Base-by-base conservation (phyloP, 2,329 filamentous ascomycete species). In the Xylaria sp. region DNA sequence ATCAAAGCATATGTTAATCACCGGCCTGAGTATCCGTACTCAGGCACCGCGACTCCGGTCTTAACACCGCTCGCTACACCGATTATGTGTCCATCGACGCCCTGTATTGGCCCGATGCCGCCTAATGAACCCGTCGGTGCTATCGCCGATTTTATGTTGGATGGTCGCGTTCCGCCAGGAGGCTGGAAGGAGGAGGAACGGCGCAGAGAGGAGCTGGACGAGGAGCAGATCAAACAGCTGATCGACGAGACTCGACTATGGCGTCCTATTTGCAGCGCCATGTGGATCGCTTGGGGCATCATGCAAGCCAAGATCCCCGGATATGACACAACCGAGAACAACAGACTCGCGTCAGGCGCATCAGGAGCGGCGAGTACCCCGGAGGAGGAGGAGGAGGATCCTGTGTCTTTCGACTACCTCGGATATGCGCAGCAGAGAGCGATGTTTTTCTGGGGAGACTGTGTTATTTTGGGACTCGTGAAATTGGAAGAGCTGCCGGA, bases 261-360 rank as follows among this genome's bases (percentile, higher is more conserved):
- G 94, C 85, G 94, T 2, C 79, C 90, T 0, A 90, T 91, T 46
- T 96, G 94, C 75, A 92, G 88, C 42, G 91, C 91, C 1, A 85
- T 90, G 75, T 99, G 94, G 94, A 85, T 95, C 23, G 90, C 92
- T 1, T 99, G 94, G 94, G 94, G 94, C 23, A 91, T 97, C 63
- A 89, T 99, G 55, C 94, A 99, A 76, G 93, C 94, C 52, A 92
- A 94, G 72, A 81, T 96, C 1, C 86, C 90, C 0, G 90, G 87
- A 0, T 79, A 93, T 71, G 84, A 88, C 16, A 67, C 66, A 19
- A 7, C 66, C 8, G 72, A 73, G 35, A 70, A 68, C 18, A 65
- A 53, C 23, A 70, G 35, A 23, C 57, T 48, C 18, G 58, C 55
- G 13, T 51, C 60, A 7, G 57, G 49, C 35, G 56, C 60, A 53